A percentile compares a stretch with the other conserved stretches of the same genome.
Conservation (phyloP, 805 yeast species). For the Scheffersomyces lignosus region DNA sequence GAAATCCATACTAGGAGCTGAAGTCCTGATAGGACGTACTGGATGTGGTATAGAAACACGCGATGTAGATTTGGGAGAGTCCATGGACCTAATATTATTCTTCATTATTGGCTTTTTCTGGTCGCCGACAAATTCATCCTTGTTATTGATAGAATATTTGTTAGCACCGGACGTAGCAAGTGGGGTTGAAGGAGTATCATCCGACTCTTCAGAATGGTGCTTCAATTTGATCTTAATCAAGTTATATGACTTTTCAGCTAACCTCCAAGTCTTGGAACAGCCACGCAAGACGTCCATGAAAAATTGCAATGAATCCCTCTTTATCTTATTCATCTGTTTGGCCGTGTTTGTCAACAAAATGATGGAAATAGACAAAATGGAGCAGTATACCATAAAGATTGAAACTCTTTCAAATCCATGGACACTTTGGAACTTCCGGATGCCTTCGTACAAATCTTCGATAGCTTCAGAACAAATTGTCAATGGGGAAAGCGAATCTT, state of each 20-base stretch:
- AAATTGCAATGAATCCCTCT: conserved; percentile 30
- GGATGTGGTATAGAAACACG: no score
- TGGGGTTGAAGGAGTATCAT: neutral
- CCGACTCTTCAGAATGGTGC: conserved; percentile 9
- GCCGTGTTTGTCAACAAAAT: conserved; percentile 35
- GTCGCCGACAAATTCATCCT: neutral
- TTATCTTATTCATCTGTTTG: conserved; percentile 23
- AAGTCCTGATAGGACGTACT: no score
- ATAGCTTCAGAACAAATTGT: conserved; percentile 40
- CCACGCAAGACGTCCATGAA: conserved; percentile 42
- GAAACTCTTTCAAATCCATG: conserved; percentile 46
- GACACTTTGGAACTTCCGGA: conserved; percentile 32
- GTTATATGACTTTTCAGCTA: conserved; percentile 46
- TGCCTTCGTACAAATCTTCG: conserved; percentile 40
- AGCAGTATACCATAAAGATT: conserved; percentile 47
- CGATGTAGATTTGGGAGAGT: neutral
- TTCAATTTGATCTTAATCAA: conserved; percentile 38
- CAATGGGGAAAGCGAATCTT: conserved; percentile 29
- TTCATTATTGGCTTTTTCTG: neutral
- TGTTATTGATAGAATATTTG: neutral
- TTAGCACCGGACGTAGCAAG: neutral
- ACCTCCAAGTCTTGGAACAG: conserved; percentile 48
- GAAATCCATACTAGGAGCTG: neutral
- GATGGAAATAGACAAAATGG: conserved; percentile 46
- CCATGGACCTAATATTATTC: neutral